A percentile compares a stretch with the other conserved stretches of the same genome.
Conservation (phyloP, 257 asterid genomes). For the Ballota nigra region DNA sequence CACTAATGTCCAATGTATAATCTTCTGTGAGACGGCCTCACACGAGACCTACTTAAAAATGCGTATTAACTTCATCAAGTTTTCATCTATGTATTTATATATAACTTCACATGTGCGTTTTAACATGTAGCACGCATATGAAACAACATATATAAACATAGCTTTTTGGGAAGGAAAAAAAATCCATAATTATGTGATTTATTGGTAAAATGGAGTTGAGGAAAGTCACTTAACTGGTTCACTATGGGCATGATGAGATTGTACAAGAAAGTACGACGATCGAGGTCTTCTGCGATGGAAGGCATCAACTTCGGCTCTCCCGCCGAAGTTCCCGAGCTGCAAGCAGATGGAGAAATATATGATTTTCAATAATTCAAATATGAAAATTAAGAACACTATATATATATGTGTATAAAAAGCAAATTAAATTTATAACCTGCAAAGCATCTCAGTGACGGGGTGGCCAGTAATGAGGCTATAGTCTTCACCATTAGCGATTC, state of each 20-base stretch:
- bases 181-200: too few relatives aligned
- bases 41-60: too few relatives aligned
- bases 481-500: constrained; percentile 68
- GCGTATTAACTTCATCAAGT: too few relatives aligned
- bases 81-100: too few relatives aligned
- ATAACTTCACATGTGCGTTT: too few relatives aligned
- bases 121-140: too few relatives aligned
- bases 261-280: constrained; percentile 71
- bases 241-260: constrained; percentile 78
- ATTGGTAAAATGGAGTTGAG: too few relatives aligned
- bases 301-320: constrained; percentile 85
- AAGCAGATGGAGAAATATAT: neutral
- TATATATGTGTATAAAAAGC: too few relatives aligned
- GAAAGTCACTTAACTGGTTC: constrained; percentile 58
- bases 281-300: constrained; percentile 70
- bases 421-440: constrained; percentile 40
- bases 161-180: neutral
- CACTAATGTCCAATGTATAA: too few relatives aligned
- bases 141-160: neutral
- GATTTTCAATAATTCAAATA: neutral
- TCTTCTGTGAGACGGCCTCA: too few relatives aligned
- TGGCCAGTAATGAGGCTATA: constrained; percentile 49
- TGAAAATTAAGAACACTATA: neutral
- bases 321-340: constrained; percentile 82
- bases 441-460: constrained; percentile 69